Evolutionary conservation across 768 basidiomycete species (phyloP), one percentile per base, ranked within the genome.

Genomic region (Calocybe cyanea): DNA sequence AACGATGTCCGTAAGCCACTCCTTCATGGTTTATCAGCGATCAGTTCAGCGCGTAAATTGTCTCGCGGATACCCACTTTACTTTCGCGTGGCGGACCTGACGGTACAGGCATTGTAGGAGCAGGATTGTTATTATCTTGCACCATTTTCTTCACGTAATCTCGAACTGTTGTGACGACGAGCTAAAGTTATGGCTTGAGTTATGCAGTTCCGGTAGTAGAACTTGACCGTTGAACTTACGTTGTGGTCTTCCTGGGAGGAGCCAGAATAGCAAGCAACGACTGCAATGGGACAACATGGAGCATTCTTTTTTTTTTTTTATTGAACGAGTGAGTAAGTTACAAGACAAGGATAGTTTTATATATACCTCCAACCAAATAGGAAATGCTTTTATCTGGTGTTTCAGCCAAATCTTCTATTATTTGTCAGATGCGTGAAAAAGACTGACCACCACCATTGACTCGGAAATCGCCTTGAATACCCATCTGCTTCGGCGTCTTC

Each of bases 161-260:
- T 14, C 82, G 74, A 43, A 90, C 66, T 1, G 83, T 77, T 1
- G 68, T 78, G 3, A 77, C 73, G 10, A 87, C 77, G 41, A 87
- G 70, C 86, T 88, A 46, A 28, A 4, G 38, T 38, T 17, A 30
- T 31, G 4, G 38, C 17, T 13, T 24, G 6, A 43, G 2, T 11
- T 9, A 17, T 32, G 8, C 19, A n/a, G 35, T 4, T 35, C 14
- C 11, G 6, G 25, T 11, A 28, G n/a, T 35, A n/a, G 14, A 35
- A 32, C 9, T 2, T 18, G n/a, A 31, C 8, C 20, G n/a, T n/a
- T 21, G 38, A 11, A 60, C 83, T 46, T 55, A 91, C 87, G 48
- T 72, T 77, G 56, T 91, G 88, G 60, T 91, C 88, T 45, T 91
- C 88, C 44, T 78, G 72, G 37, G 83, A 86, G 34, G 87, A 87